Evolutionary conservation across 1,284 basidiomycete genomes (phyloP).

Genomic region (Heliocybe sulcata): DNA sequence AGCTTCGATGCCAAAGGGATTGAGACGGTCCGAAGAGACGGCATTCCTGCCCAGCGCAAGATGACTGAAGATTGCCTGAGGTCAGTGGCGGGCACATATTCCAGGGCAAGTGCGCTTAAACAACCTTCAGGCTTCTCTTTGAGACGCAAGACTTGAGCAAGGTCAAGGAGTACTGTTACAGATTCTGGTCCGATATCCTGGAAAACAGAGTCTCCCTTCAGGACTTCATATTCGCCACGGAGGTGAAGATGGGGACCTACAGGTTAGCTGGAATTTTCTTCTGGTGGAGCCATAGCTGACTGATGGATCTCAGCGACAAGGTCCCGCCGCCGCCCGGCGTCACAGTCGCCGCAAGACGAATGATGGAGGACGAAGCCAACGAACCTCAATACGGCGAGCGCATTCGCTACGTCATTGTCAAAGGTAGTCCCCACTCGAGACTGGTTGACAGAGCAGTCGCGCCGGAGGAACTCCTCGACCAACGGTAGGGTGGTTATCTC

Average conservation of each 20-base stretch:
- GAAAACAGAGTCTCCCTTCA: slow-evolving; percentile 77
- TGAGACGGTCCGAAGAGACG: slow-evolving; percentile 92
- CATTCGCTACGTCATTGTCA: slow-evolving; percentile 83
- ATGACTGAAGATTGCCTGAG: slow-evolving; percentile 86
- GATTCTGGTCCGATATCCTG: slow-evolving; percentile 82
- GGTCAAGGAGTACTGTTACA: slow-evolving; percentile 85
- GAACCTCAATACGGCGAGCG: slow-evolving; percentile 93
- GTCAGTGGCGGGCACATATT: slow-evolving; percentile 33
- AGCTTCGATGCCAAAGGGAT: slow-evolving; percentile 96
- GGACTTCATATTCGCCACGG: slow-evolving; percentile 94
- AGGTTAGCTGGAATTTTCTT: slow-evolving; percentile 38
- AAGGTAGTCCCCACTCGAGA: slow-evolving; percentile 59
- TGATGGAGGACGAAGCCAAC: slow-evolving; percentile 70
- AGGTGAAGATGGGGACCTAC: slow-evolving; percentile 89
- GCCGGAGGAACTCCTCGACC: slow-evolving; percentile 72
- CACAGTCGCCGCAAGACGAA: slow-evolving; percentile 73
- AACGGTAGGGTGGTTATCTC: slow-evolving; percentile 40
- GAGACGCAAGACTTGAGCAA: slow-evolving; percentile 82
- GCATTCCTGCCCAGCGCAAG: slow-evolving; percentile 81
- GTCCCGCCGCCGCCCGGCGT: slow-evolving; percentile 87
- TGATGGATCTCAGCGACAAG: slow-evolving; percentile 49
- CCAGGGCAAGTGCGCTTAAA: background rate
- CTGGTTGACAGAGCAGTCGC: slow-evolving; percentile 80
- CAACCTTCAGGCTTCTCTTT: slow-evolving; percentile 68
- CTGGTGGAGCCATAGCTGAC: background rate